Evolutionary conservation across 176 grass and related monocot genomes (phyloP), one percentile per base, ranked within the genome.

Genomic region (Guadua angustifolia): DNA sequence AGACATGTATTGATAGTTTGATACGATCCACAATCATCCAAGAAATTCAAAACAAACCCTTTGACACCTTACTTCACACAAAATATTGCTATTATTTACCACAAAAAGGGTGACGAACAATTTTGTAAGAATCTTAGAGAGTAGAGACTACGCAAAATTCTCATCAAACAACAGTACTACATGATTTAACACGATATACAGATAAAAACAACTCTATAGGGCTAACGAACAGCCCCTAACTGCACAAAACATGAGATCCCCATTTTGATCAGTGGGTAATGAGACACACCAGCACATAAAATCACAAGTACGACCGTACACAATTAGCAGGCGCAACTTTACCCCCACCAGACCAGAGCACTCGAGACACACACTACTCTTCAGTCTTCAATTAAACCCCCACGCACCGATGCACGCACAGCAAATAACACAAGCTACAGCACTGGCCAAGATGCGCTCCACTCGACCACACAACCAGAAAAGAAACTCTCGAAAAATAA

Each of bases 261-360:
- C 79, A 29, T 77, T 70, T 35, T 46, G 58, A 77, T 77, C 56
- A 46, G 4, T 7, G 19, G 6, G 77, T 61, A 56, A 78, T 72
- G 73, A 57, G 58, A 66, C 25, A 17, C 51, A 64, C 19, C 42
- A 63, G 32, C 84, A 90, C 89, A 90, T 90, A 55, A 90, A 90
- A 90, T 90, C 84, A 90, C 84, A 90, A 39, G 33, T 40, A 68
- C 50, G 35, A 1, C 51, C 80, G 89, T 86, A 90, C 84, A 7
- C 40, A 42, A 74, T 52, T 73, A 42, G 73, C 84, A 90, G 79
- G 60, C 43, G 21, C 35, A 64, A 71, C 58, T 73, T 86, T 69
- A 63, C 22, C 67, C 44, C 67, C 59, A 74, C 50, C 66, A 72
- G 59, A 74, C 50, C 66, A 72, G 59, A 52, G 57, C 68, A 77